A percentile compares a stretch with the other conserved stretches of the same genome.
These are phyloP conservation scores for Corymbia citriodora DNA, from an alignment of 441 rosid species.

Conservation along the genomic window DNA sequence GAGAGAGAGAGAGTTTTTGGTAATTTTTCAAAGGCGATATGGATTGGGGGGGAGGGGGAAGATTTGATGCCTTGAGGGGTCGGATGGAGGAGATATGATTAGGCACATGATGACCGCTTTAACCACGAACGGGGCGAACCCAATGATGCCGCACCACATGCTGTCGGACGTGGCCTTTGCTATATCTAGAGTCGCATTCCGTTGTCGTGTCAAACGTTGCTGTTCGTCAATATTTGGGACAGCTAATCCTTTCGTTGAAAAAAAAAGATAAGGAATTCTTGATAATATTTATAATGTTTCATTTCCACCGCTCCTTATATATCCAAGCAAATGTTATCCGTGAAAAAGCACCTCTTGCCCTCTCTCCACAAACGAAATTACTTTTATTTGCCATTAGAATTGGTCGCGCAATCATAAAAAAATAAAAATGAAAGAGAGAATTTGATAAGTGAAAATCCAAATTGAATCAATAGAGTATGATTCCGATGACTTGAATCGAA, in stretches of 20 bases:
- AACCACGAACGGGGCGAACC: neutral
- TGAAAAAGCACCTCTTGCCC: neutral
- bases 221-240: neutral
- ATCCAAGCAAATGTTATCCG: neutral
- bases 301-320: neutral
- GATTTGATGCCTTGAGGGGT: neutral
- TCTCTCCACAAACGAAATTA: neutral
- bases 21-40: neutral
- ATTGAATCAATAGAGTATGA: too few relatives aligned
- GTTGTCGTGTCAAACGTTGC: neutral
- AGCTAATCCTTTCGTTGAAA: neutral
- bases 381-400: neutral
- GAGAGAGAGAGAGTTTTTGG: neutral
- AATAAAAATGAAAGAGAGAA: too few relatives aligned
- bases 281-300: neutral
- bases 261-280: neutral
- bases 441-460: too few relatives aligned
- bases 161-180: neutral
- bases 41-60: neutral
- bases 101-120: conserved; percentile 3
- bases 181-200: neutral
- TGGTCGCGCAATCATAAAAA: too few relatives aligned
- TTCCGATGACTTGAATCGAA: too few relatives aligned
- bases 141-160: neutral
- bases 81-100: conserved; percentile 1